Base-by-base conservation (phyloP, 2,329 filamentous ascomycete species). In the Paraphaeosphaeria minitans region DNA sequence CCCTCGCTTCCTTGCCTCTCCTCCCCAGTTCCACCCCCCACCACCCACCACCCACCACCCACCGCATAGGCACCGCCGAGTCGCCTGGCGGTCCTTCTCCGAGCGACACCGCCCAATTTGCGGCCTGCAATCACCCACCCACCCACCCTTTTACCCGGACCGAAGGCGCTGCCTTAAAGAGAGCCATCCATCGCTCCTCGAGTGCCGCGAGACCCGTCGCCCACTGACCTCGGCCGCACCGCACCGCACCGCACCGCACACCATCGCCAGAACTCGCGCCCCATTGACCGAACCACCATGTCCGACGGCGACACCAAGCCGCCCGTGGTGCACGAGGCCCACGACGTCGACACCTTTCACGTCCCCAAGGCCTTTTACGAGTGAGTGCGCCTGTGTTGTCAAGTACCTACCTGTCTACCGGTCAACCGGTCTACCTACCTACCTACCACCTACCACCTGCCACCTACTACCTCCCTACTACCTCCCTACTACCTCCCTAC, bases 281-380 rank as follows among this genome's bases (percentile, higher is more conserved):
- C n/a, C n/a, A n/a, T n/a, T n/a, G n/a, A n/a, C n/a, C n/a, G n/a
- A n/a, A n/a, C n/a, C n/a, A n/a, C n/a, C 53, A 82, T 82, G 80
- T 81, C 80, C 62, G 80, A 82, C 66, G 80, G 80, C 61, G 61
- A 72, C 53, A 70, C 74, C 41, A 73, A 77, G 66, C 78, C 79
- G 33, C 69, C 71, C 27, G 88, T 90, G 70, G 89, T 93, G 70
- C 83, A 84, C 61, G 90, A 93, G 82, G 89, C 90, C 72, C 89
- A 92, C 78, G 80, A 88, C 73, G 89, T 92, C 68, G 88, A 91
- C 78, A 93, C 89, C 21, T 92, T 80, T 77, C 81, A 86, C 72
- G 83, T 87, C 51, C 85, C 85, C 62, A 79, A 85, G 63, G 77
- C 75, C 4, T 79, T 79, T 64, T 72, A 68, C 58, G 74, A 76